These are phyloP conservation scores for Sequoiadendron giganteum DNA, from an alignment of 75 land plant genomes.

Conservation along the genomic window DNA sequence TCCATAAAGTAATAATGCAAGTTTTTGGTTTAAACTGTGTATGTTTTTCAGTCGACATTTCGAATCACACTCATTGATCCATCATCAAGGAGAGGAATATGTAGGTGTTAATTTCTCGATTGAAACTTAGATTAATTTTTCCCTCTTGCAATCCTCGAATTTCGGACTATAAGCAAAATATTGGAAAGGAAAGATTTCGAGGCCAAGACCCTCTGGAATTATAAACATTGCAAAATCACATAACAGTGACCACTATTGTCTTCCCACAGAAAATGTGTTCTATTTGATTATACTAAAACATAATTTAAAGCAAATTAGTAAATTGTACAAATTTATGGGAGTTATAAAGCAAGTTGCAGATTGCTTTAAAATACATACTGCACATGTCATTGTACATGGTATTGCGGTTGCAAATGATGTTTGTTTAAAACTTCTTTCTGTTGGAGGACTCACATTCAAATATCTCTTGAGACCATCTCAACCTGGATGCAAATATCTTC, in stretches of 20 bases:
- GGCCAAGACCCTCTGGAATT: neutral
- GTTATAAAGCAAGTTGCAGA: neutral
- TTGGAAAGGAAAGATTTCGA: neutral
- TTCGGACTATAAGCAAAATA: neutral
- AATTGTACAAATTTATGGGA: neutral
- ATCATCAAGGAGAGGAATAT: neutral
- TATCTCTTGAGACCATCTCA: neutral
- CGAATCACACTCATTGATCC: too few species aligned
- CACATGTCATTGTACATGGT: neutral
- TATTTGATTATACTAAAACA: neutral
- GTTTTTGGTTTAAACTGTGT: too few species aligned
- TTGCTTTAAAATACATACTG: neutral
- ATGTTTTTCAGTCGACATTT: too few species aligned
- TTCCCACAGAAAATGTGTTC: neutral
- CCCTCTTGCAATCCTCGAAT: neutral
- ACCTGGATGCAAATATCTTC: neutral
- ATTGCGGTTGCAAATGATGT: neutral
- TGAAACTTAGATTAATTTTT: neutral
- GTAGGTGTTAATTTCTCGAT: neutral
- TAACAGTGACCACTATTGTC: neutral
- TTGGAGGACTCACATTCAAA: neutral
- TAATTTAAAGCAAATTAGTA: neutral
- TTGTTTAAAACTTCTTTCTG: neutral
- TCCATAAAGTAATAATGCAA: too few species aligned
- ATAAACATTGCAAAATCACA: neutral